phyloP scores from a whole-genome alignment of 2,329 filamentous ascomycete species.

The Cryphonectria japonica region DNA sequence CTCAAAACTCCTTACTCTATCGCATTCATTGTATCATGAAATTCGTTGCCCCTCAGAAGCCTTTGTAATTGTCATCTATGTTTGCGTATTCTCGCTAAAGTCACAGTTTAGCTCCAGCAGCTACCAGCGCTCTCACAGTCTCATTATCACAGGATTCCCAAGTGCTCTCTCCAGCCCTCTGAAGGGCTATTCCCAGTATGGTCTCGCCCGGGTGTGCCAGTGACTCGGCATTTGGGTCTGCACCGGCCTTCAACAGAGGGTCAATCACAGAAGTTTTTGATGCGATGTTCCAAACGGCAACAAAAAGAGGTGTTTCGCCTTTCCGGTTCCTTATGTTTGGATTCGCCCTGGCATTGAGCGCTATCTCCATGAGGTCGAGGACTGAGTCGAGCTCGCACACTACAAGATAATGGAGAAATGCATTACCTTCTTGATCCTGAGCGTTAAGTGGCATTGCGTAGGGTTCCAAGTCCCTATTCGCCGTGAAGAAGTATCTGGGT shows the following conservation, averaged over 20 bases:
- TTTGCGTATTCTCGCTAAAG: not conserved
- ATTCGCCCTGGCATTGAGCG: not conserved
- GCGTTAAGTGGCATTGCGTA: not conserved
- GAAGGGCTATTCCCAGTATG: not conserved
- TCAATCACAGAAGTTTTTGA: not conserved
- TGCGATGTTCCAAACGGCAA: not conserved
- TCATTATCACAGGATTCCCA: too few species aligned
- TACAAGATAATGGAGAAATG: not conserved
- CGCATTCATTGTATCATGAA: too few species aligned
- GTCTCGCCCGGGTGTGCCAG: not conserved
- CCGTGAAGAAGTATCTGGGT: too few species aligned
- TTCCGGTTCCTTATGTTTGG: not conserved
- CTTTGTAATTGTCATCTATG: not conserved
- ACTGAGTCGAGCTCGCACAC: not conserved
- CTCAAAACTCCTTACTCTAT: too few species aligned
- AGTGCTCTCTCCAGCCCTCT: not conserved
- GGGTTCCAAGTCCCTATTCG: not conserved
- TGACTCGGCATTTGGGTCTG: slow-evolving; percentile 1
- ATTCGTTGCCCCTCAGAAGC: not conserved
- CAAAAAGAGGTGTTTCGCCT: not conserved
- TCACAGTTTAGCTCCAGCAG: not conserved
- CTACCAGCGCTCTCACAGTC: not conserved
- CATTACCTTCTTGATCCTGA: not conserved
- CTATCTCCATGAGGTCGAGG: not conserved
- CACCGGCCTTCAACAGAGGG: not conserved